Evolutionary conservation across 2,329 filamentous ascomycete species (phyloP), one percentile per base, ranked within the genome.

Genomic region (Pestalotiopsis sp.): DNA sequence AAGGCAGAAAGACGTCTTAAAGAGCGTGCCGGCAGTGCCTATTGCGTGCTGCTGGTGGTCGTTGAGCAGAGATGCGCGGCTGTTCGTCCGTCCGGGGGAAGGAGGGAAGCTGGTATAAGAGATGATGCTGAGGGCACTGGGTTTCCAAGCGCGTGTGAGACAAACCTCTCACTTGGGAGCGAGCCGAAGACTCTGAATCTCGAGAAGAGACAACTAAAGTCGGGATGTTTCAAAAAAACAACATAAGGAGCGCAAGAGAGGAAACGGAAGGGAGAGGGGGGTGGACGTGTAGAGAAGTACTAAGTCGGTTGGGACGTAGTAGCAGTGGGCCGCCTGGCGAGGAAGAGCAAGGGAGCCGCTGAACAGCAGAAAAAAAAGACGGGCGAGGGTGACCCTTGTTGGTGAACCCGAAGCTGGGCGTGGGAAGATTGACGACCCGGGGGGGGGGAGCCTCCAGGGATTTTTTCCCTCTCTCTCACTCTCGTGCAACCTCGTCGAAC

Each of bases 141-240:
- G 72, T 72, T 68, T 69, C 70, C 71, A 72, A 72, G 72, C 68
- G 71, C 68, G 66, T 67, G 74, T 78, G 75, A 78, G 75, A 78
- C 76, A 78, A 67, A 73, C 66, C 74, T 75, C 76, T 75, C 76
- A 77, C 75, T 76, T 69, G 68, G 71, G 74, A 71, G 71, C 70
- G 69, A 68, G 72, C 69, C 72, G 68, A 73, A 71, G 74, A 70
- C 69, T 76, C 70, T 71, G 73, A 72, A 73, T 67, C 56, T 66
- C 67, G 65, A 69, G 39, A 70, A 77, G 75, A 77, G 74, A 77
- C 76, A 77, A 71, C 70, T 70, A 75, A 71, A 70, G 73, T 74
- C 72, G 73, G 64, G 73, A 75, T 77, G 75, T 75, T 76, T 74
- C 73, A 77, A 74, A 75, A 75, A 71, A 70, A 70, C 68, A 67